phyloP scores from a whole-genome alignment of 495 filamentous ascomycete species.

The Cudoniella acicularis region DNA sequence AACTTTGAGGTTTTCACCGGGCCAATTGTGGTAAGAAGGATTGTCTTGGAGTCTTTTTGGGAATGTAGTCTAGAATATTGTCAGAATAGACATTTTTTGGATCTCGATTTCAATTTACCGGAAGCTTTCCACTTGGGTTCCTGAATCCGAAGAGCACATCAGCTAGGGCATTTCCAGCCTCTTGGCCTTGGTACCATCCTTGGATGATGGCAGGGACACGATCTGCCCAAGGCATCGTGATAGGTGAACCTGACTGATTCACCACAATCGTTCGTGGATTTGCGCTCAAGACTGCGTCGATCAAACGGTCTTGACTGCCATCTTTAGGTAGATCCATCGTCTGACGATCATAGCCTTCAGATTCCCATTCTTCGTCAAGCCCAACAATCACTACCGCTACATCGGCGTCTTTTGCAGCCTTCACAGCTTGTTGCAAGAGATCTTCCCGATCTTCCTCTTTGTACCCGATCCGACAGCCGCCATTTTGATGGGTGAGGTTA shows the following conservation, averaged over 20 bases:
- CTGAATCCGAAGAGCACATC: conserved; percentile 65
- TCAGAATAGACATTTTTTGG: conserved; percentile 66
- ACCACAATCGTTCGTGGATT: conserved; percentile 76
- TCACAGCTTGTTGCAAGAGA: conserved; percentile 66
- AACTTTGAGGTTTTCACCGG: conserved; percentile 71
- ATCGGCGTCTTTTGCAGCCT: conserved; percentile 63
- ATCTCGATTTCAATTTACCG: conserved; percentile 31
- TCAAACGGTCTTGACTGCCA: conserved; percentile 70
- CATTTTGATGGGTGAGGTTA: conserved; percentile 54
- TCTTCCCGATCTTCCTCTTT: conserved; percentile 66
- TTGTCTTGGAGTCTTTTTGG: conserved; percentile 78
- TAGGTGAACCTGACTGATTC: conserved; percentile 79
- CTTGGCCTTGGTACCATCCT: conserved; percentile 69
- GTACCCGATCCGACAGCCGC: conserved; percentile 76
- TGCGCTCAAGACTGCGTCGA: conserved; percentile 62
- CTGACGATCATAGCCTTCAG: conserved; percentile 79
- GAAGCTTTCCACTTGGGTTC: conserved; percentile 65
- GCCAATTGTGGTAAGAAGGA: conserved; percentile 81
- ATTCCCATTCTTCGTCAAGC: conserved; percentile 83
- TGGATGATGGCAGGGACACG: conserved; percentile 66
- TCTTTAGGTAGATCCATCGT: conserved; percentile 73
- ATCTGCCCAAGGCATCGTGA: conserved; percentile 79
- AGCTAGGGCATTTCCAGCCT: conserved; percentile 63
- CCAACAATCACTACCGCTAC: conserved; percentile 79
- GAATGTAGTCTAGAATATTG: conserved; percentile 60